Conservation (phyloP, 805 yeast genomes). For the Saccharomycopsis schoenii region DNA sequence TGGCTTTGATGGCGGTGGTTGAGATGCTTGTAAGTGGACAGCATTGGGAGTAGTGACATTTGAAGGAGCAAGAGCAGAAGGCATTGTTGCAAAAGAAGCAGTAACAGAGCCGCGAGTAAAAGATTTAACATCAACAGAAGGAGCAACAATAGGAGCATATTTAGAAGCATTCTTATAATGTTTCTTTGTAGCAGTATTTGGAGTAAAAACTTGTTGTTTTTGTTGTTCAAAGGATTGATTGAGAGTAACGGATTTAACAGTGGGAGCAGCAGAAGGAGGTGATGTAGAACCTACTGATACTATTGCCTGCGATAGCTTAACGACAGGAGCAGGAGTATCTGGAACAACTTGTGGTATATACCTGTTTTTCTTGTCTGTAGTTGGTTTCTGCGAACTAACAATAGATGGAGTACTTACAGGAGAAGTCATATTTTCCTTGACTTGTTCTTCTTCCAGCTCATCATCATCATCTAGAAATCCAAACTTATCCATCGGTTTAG, state of each 20-base stretch:
- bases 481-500: slow-evolving; percentile 3
- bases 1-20: background rate
- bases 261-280: background rate
- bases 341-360: background rate
- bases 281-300: background rate
- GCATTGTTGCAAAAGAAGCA: background rate
- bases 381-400: background rate
- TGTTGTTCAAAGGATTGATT: background rate
- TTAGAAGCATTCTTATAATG: background rate
- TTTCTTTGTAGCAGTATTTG: background rate
- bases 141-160: background rate
- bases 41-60: background rate
- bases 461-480: slow-evolving; percentile 6
- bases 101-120: background rate
- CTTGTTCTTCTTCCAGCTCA: slow-evolving; percentile 3
- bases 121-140: background rate
- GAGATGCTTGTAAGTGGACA: background rate
- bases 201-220: background rate
- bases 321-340: background rate
- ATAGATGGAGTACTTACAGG: too few relatives aligned
- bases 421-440: too few relatives aligned
- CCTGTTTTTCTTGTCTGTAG: background rate
- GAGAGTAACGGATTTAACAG: background rate
- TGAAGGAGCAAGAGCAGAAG: background rate
- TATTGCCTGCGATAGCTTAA: background rate